phyloP scores from a whole-genome alignment of 345 rosid species.

The Draba incana region DNA sequence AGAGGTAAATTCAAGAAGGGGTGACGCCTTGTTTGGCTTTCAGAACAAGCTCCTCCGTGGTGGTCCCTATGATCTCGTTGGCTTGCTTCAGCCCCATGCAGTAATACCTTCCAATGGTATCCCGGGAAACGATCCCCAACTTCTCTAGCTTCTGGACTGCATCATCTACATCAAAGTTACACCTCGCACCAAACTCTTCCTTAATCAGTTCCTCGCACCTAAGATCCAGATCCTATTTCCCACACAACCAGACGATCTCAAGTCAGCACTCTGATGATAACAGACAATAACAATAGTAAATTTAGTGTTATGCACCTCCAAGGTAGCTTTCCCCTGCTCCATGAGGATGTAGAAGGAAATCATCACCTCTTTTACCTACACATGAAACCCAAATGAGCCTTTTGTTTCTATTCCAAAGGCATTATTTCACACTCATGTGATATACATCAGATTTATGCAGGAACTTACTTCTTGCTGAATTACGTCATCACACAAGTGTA shows the following conservation, averaged over 20 bases:
- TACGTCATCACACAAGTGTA: slow-evolving; percentile 96
- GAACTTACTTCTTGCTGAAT: slow-evolving; percentile 95
- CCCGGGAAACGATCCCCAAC: slow-evolving; percentile 79
- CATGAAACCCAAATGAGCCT: slow-evolving; percentile 22
- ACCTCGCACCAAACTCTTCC: slow-evolving; percentile 78
- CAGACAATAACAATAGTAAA: slow-evolving; percentile 1
- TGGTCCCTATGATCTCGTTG: slow-evolving; percentile 84
- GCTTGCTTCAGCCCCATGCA: slow-evolving; percentile 82
- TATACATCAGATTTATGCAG: slow-evolving; percentile 2
- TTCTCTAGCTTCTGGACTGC: slow-evolving; percentile 87
- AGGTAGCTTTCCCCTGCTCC: slow-evolving; percentile 96
- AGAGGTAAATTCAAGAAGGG: slow-evolving; percentile 41
- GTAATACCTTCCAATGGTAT: slow-evolving; percentile 72
- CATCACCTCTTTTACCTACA: slow-evolving; percentile 94
- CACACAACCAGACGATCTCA: slow-evolving; percentile 22
- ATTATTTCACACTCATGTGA: slow-evolving; percentile 10
- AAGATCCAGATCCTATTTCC: slow-evolving; percentile 73
- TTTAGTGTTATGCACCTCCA: slow-evolving; percentile 51
- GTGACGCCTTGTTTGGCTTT: slow-evolving; percentile 65
- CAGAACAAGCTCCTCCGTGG: slow-evolving; percentile 89
- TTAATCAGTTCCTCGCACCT: slow-evolving; percentile 81
- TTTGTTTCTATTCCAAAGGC: slow-evolving; percentile 8
- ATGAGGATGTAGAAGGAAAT: slow-evolving; percentile 84
- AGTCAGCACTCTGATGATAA: slow-evolving; percentile 20
- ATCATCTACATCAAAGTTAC: slow-evolving; percentile 95